Base-by-base conservation (phyloP, 306 rosid genomes). In the Begonia masoniana region DNA sequence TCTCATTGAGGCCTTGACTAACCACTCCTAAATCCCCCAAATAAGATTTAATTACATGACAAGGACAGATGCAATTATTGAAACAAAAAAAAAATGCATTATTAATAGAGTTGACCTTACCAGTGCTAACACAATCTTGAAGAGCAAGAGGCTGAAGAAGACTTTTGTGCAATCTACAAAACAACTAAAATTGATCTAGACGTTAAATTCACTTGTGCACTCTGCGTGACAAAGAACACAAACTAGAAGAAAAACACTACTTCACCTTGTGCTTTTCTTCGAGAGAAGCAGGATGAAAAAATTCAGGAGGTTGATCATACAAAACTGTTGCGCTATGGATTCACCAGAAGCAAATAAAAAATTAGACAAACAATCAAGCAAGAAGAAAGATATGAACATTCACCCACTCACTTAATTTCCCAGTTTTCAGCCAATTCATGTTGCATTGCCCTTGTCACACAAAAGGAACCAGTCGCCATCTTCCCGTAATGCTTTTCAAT, bases 351-450 rank as follows among this genome's bases (percentile, higher is more conserved):
- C 12, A 12, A 68, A 36, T 26, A 50, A 61, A 43, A 26, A 35
- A 52, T 8, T 39, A 10, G 43, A 43, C 21, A 7, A 3, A 39
- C 7, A 63, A 51, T 50, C 57, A 54, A 14, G 36, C 57, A 62
- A 19, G 43, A 52, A 11, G 60, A 49, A 65, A 62, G 14, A 57
- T 16, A 45, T 41, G 58, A 45, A 45, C 49, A 79, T 76, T 58
- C 16, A 66, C 52, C 55, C 64, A 56, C 94, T 75, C 81, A 91
- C 97, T 76, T 76, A 51, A 91, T 83, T 54, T 83, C 95, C 96
- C 97, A 91, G 68, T 91, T 91, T 74, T 91, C 96, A 59, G 85
- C 88, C 81, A 91, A 74, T 75, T 91, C 96, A 66, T 91, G 97
- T 52, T 91, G 88, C 97, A 91, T 91, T 61, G 96, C 96, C 71